Evolutionary conservation across 83 land plant species (phyloP).

Genomic region (Larix sibirica): DNA sequence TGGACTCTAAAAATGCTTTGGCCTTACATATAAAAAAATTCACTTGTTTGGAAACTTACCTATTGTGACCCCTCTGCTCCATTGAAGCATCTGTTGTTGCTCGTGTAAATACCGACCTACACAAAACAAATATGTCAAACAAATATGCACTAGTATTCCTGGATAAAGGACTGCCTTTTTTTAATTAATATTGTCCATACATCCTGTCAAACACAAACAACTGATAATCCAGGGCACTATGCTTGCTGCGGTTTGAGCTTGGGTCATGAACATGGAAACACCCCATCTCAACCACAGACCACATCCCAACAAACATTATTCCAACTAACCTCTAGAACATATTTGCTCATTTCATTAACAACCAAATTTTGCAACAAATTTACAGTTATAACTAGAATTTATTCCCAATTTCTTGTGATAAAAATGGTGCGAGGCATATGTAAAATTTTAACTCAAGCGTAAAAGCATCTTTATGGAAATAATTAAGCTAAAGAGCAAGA

Average conservation of each 20-base stretch:
- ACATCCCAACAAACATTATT: too few species aligned
- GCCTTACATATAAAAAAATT: background rate
- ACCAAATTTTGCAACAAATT: too few species aligned
- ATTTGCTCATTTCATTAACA: too few species aligned
- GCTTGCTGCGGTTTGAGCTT: background rate
- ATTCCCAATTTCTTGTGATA: too few species aligned
- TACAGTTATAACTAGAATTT: too few species aligned
- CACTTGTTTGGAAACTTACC: background rate
- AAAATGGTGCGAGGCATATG: too few species aligned
- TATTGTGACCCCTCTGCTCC: constrained; percentile 5
- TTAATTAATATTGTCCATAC: background rate
- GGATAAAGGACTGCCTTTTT: background rate
- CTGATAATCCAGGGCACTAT: background rate
- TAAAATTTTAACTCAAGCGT: too few species aligned
- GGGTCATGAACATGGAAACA: background rate
- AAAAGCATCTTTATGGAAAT: too few species aligned
- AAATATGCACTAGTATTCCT: background rate
- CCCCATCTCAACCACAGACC: too few species aligned
- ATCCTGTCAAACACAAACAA: background rate
- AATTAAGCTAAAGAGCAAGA: too few species aligned
- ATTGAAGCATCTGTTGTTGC: constrained; percentile 8
- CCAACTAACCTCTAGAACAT: too few species aligned
- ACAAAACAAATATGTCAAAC: background rate
- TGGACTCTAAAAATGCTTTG: too few species aligned
- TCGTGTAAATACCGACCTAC: background rate